Base-by-base conservation (phyloP, 1,139 yeast species). In the Kurtzmaniella quercitrusa region DNA sequence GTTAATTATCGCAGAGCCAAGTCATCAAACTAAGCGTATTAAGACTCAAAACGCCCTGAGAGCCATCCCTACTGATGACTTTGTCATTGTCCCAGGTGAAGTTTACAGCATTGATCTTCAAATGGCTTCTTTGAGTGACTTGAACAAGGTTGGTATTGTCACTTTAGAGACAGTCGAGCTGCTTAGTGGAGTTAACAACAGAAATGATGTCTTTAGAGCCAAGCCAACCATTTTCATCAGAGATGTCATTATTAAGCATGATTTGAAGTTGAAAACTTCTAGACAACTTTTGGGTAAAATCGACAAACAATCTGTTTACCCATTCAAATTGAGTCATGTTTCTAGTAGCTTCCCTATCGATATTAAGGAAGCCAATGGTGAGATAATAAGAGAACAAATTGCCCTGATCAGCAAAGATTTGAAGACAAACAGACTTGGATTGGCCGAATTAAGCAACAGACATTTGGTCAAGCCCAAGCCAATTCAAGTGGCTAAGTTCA, bases 101-200 rank as follows among this genome's bases (percentile, higher is more conserved):
- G 95, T 84, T 16, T 93, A 91, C 72, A 69, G 82, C 50, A 72
- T 91, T 46, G 97, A 93, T 63, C 76, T 93, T 51, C 80, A 79
- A 55, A 80, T 93, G 84, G 83, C 88, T 19, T 83, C 95, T 20
- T 62, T 84, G 36, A 63, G 70, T 9, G 79, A 75, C 21, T 62
- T 71, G 44, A 62, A 63, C 17, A 81, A 78, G 49, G 74, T 78
- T 44, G 93, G 94, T 43, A 65, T 85, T 41, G 67, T 85, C 33
- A 82, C 89, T 32, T 69, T 82, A 45, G 84, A 84, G 56, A 76
- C 77, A 36, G 66, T 84, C 39, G 88, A 83, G 59, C 72, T 80
- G 40, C 80, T 68, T 57, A 68, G 80, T 6, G 91, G 89, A 45
- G 74, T 78, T 52, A 79, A 81, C 54, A 74, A 80, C 52, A 71